Base-by-base conservation (phyloP, 2,329 filamentous ascomycete genomes). In the Bipolaris gigantea region DNA sequence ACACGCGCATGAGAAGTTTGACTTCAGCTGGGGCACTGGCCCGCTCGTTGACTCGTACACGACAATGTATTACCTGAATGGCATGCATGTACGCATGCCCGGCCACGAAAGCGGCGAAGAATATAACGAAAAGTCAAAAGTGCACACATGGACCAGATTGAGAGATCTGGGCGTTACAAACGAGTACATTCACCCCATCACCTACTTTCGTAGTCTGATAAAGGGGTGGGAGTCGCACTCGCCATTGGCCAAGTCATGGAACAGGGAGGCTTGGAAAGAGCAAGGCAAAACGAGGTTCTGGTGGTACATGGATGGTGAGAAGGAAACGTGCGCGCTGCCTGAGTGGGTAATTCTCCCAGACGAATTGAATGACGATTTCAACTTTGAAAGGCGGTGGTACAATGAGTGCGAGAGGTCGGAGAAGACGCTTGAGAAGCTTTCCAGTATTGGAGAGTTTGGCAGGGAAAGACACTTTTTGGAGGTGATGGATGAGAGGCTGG, bases 161-260 rank as follows among this genome's bases (percentile, higher is more conserved):
- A 63, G 71, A 5, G 70, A 73, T 0, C 62, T 79, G 6, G 68
- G 73, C 10, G 66, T 77, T 8, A 81, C 80, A 3, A 73, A 79
- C 54, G 80, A 82, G 59, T 82, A 81, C 56, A 77, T 82, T 9
- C 80, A 82, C 54, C 76, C 80, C 5, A 62, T 74, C 11, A 68
- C 67, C 10, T 50, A 64, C 38, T 64, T 67, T 30, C 71, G 71
- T 49, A 55, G 59, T 16, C 49, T 68, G 8, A 55, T 70, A 13
- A 63, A 57, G 25, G 65, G 62, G n/a, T 58, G 54, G 50, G 65
- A 72, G 39, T 41, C 55, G 32, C 55, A 67, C 25, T 64, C 63
- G 0, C 62, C 67, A 2, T 56, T 72, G n/a, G 50, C 53, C 5
- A 46, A 57, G 5, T 32, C 36, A 27, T 72, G 66, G 57, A 57